These are phyloP conservation scores for Volvariella volvacea DNA, from an alignment of 1,284 basidiomycete genomes.

Conservation along the genomic window DNA sequence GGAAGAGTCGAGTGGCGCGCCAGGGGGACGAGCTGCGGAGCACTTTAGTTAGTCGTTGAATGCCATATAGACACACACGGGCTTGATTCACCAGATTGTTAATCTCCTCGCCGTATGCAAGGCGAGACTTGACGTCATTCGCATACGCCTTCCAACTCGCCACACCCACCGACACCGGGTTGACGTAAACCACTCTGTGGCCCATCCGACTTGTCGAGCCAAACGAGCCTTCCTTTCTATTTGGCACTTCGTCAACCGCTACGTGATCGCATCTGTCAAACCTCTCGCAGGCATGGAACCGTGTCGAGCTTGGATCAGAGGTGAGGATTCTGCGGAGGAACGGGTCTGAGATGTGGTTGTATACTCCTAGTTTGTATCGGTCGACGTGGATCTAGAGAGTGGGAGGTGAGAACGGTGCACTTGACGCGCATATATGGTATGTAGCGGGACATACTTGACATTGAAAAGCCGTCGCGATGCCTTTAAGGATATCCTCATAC, in stretches of 20 bases:
- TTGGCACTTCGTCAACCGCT: constrained; percentile 32
- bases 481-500: constrained; percentile 81
- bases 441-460: constrained; percentile 37
- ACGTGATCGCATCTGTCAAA: constrained; percentile 68
- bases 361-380: constrained; percentile 76
- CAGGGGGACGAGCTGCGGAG: constrained; percentile 67
- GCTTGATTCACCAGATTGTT: constrained; percentile 47
- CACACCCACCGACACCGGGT: constrained; percentile 61
- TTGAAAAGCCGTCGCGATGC: constrained; percentile 58
- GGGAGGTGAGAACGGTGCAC: not conserved
- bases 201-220: constrained; percentile 32
- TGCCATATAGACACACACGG: too few relatives aligned
- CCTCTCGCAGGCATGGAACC: constrained; percentile 91
- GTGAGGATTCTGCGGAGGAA: constrained; percentile 64
- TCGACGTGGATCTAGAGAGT: constrained; percentile 75
- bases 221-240: constrained; percentile 13
- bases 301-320: constrained; percentile 47
- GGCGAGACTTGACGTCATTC: constrained; percentile 32
- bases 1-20: constrained; percentile 82
- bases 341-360: constrained; percentile 53
- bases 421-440: not conserved
- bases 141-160: constrained; percentile 56
- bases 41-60: not conserved
- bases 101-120: constrained; percentile 41
- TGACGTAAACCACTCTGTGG: constrained; percentile 67